These are phyloP conservation scores for Ceratobasidium sp. DNA, from an alignment of 1,284 basidiomycete species.

Conservation along the genomic window DNA sequence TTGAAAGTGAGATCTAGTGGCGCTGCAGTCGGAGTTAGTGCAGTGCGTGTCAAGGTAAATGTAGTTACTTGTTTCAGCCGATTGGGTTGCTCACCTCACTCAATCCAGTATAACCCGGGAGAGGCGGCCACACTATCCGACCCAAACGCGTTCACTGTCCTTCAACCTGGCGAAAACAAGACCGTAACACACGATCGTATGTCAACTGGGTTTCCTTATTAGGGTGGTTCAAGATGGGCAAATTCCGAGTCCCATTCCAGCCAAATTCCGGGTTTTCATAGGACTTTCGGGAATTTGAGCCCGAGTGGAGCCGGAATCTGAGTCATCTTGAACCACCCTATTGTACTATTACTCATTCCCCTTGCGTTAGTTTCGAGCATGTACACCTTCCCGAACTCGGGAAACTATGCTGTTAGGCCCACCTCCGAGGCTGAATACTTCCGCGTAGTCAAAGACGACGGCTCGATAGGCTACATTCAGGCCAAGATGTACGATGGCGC, in stretches of 20 bases:
- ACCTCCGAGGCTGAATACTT: slow-evolving; percentile 41
- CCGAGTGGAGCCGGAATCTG: too few species aligned
- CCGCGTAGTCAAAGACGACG: slow-evolving; percentile 33
- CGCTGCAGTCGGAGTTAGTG: slow-evolving; percentile 19
- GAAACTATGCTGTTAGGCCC: slow-evolving; percentile 28
- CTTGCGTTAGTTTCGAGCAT: slow-evolving; percentile 40
- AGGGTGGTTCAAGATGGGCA: too few species aligned
- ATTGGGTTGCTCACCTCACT: background rate
- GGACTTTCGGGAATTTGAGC: too few species aligned
- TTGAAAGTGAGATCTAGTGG: slow-evolving; percentile 20
- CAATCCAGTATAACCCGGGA: slow-evolving; percentile 27
- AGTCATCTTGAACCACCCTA: too few species aligned
- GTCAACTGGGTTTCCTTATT: too few species aligned
- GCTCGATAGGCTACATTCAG: slow-evolving; percentile 26
- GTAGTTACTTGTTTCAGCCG: background rate
- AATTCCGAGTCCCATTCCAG: too few species aligned
- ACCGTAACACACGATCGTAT: slow-evolving; percentile 45
- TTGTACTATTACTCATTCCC: background rate
- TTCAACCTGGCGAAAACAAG: slow-evolving; percentile 44
- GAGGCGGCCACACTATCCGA: slow-evolving; percentile 13
- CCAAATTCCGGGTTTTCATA: too few species aligned
- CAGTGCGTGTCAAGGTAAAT: slow-evolving; percentile 37
- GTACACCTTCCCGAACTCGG: slow-evolving; percentile 43
- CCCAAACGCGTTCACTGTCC: slow-evolving; percentile 38
- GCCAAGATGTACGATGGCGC: slow-evolving; percentile 39